These are phyloP conservation scores for Globomyces pollinis-pini DNA, from an alignment of 192 early-diverging fungal species.

Conservation along the genomic window DNA sequence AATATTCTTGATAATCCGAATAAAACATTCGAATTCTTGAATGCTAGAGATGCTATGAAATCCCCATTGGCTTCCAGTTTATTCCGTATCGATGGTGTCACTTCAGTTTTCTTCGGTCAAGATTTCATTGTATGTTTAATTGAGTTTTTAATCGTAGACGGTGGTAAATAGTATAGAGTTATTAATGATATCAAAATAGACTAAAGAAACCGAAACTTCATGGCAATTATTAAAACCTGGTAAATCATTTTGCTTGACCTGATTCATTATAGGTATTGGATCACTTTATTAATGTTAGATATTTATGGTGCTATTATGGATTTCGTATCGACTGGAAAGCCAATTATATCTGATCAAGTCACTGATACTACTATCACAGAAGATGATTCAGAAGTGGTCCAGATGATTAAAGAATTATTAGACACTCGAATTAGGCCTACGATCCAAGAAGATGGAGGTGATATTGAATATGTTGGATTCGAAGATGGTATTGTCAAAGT, in stretches of 20 bases:
- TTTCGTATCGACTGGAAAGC: conserved; percentile 71
- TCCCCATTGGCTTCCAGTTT: conserved; percentile 86
- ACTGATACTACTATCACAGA: conserved; percentile 62
- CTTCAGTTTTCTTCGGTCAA: conserved; percentile 79
- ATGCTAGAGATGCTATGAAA: conserved; percentile 50
- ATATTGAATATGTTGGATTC: conserved; percentile 93
- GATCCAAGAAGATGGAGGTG: conserved; percentile 94
- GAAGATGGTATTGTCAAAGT: conserved; percentile 80
- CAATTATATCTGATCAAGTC: conserved; percentile 43
- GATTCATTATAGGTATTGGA: too few relatives aligned
- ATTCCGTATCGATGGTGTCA: conserved; percentile 91
- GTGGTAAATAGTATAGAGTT: too few relatives aligned
- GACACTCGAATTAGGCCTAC: conserved; percentile 76
- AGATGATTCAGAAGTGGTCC: conserved; percentile 86
- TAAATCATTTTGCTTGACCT: not conserved
- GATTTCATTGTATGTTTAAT: conserved; percentile 97
- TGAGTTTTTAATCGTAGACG: too few relatives aligned
- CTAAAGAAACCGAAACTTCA: conserved; percentile 76
- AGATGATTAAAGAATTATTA: conserved; percentile 97
- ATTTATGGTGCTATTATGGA: conserved; percentile 93
- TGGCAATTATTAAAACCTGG: conserved; percentile 96
- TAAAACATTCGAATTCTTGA: conserved; percentile 72
- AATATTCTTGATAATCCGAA: conserved; percentile 53
- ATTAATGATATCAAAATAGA: too few relatives aligned
- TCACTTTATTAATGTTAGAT: conserved; percentile 48